These are phyloP conservation scores for Saccharomycopsis vini DNA, from an alignment of 805 yeast species.

Conservation along the genomic window DNA sequence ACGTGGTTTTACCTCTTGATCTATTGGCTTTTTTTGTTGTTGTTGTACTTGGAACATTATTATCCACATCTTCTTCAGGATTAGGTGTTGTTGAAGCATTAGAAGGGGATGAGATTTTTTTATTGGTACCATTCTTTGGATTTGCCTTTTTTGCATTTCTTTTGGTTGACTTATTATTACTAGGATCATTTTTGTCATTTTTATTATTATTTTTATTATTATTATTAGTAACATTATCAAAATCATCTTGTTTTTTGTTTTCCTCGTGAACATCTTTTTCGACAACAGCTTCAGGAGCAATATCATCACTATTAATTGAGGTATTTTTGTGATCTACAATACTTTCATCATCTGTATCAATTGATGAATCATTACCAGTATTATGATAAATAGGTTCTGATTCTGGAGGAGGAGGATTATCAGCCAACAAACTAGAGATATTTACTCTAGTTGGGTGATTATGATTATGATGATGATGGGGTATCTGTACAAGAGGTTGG, in stretches of 20 bases:
- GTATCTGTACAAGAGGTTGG: neutral
- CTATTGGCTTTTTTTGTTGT: no score
- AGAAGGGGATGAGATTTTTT: neutral
- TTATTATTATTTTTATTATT: neutral
- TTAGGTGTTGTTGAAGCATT: neutral
- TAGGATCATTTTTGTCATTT: neutral
- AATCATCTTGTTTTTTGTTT: neutral
- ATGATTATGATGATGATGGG: neutral
- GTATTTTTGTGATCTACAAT: neutral
- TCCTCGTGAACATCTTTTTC: no score
- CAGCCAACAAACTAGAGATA: constrained; percentile 9
- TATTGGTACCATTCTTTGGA: no score
- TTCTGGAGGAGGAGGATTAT: neutral
- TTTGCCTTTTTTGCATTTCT: no score
- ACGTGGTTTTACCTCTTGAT: neutral
- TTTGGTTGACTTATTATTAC: neutral
- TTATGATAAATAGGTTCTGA: neutral
- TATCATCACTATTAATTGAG: no score
- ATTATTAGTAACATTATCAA: no score
- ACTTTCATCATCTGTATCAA: neutral
- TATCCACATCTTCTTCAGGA: neutral
- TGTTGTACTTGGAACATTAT: neutral
- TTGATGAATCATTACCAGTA: neutral
- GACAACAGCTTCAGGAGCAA: no score
- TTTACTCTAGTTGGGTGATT: constrained; percentile 5